Evolutionary conservation across 2,329 filamentous ascomycete genomes (phyloP).

Genomic region (Tolypocladium amazonense): DNA sequence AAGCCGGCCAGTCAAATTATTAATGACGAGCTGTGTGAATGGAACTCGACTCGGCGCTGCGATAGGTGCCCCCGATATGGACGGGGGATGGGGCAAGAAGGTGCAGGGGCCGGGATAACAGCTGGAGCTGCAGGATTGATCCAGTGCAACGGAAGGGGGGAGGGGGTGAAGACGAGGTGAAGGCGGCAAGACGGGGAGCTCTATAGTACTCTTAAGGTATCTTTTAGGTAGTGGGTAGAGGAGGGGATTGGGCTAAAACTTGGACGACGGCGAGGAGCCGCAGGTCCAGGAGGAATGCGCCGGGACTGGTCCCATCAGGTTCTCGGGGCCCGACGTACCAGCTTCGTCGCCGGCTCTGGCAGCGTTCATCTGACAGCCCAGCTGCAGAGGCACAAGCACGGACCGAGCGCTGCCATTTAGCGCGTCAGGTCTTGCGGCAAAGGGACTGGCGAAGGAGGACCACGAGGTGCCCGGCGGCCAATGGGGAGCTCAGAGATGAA

Average conservation of each 20-base stretch:
- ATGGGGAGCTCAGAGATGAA: constrained; percentile 1
- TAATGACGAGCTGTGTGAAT: background rate
- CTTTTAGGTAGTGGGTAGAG: background rate
- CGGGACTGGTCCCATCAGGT: background rate
- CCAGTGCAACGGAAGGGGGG: background rate
- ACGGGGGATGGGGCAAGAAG: background rate
- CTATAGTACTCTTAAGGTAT: background rate
- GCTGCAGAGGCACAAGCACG: background rate
- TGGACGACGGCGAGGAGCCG: background rate
- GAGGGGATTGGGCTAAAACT: background rate
- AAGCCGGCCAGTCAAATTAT: background rate
- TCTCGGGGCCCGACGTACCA: background rate
- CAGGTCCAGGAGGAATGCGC: background rate
- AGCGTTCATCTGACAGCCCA: background rate
- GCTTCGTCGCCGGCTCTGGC: background rate
- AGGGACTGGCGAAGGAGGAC: background rate
- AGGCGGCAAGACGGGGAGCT: background rate
- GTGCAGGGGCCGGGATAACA: background rate
- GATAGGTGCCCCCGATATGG: background rate
- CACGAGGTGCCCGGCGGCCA: background rate
- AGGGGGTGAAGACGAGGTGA: background rate
- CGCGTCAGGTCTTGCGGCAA: background rate
- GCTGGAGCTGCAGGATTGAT: background rate
- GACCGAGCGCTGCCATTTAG: background rate
- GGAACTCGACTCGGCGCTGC: background rate